These are phyloP conservation scores for Entonaema liquescens DNA, from an alignment of 495 filamentous ascomycete genomes.

Conservation along the genomic window DNA sequence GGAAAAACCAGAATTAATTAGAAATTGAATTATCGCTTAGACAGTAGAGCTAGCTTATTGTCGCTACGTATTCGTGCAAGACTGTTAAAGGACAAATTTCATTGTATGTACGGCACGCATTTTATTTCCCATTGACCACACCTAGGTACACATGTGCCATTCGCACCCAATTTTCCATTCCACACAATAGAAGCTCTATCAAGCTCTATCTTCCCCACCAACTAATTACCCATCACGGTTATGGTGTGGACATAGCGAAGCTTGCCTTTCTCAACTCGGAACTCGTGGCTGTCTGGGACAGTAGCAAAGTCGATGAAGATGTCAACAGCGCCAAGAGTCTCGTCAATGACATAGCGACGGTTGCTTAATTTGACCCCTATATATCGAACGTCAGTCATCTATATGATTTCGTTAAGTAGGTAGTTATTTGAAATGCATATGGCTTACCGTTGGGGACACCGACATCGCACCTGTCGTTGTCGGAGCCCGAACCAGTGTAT, in stretches of 20 bases:
- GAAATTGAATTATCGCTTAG: background rate
- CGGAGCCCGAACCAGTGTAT: slow-evolving; percentile 52
- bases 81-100: background rate
- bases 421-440: background rate
- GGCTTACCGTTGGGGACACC: slow-evolving; percentile 49
- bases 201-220: background rate
- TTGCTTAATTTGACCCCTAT: slow-evolving; percentile 49
- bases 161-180: background rate
- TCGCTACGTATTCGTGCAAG: background rate
- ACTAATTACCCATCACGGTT: slow-evolving; percentile 49
- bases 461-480: slow-evolving; percentile 49
- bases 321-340: slow-evolving; percentile 57
- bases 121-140: background rate
- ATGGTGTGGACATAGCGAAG: slow-evolving; percentile 59
- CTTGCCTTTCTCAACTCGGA: slow-evolving; percentile 59
- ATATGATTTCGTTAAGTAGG: background rate
- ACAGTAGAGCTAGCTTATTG: background rate
- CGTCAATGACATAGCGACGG: slow-evolving; percentile 62
- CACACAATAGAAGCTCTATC: no score
- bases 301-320: slow-evolving; percentile 56
- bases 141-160: background rate
- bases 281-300: slow-evolving; percentile 60
- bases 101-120: background rate
- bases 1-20: no score
- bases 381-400: slow-evolving; percentile 23